Conservation (phyloP, 768 basidiomycete species). For the Atractiella rhizophila region DNA sequence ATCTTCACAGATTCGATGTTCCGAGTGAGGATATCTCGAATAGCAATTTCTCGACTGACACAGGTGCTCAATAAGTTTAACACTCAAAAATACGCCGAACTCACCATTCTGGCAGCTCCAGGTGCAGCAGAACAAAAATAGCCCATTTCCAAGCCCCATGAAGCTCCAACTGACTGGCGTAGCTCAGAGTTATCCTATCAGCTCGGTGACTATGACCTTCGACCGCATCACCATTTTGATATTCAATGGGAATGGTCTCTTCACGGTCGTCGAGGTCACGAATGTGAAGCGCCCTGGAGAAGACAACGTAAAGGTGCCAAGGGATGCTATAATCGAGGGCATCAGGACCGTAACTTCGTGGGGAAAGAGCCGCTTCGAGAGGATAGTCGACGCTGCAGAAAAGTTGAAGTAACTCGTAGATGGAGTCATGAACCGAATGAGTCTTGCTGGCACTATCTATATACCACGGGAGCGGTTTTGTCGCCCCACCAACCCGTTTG, state of each 20-base stretch:
- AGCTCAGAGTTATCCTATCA: constrained; percentile 54
- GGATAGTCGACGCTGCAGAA: constrained; percentile 39
- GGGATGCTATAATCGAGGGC: constrained; percentile 57
- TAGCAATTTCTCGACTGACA: constrained; percentile 48
- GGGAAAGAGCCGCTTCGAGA: constrained; percentile 39
- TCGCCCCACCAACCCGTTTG: constrained; percentile 11
- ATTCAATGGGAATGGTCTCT: constrained; percentile 12
- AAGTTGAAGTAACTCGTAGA: constrained; percentile 58
- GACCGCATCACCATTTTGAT: constrained; percentile 22
- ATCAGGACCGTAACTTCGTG: constrained; percentile 46
- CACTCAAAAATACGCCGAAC: constrained; percentile 16
- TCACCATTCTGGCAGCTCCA: constrained; percentile 56
- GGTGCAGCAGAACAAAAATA: constrained; percentile 63
- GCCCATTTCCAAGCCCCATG: constrained; percentile 61
- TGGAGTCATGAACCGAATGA: constrained; percentile 30
- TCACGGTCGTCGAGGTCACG: constrained; percentile 67
- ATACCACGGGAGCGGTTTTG: constrained; percentile 30
- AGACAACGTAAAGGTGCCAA: constrained; percentile 77
- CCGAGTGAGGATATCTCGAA: constrained; percentile 54
- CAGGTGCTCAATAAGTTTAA: background rate
- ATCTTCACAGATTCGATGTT: constrained; percentile 18
- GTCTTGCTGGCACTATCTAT: constrained; percentile 4
- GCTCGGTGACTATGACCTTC: constrained; percentile 65
- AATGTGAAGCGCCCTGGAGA: constrained; percentile 54
- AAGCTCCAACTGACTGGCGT: constrained; percentile 64